Conservation (phyloP, 129 eudicot genomes). For the Flaveria ramosissima region DNA sequence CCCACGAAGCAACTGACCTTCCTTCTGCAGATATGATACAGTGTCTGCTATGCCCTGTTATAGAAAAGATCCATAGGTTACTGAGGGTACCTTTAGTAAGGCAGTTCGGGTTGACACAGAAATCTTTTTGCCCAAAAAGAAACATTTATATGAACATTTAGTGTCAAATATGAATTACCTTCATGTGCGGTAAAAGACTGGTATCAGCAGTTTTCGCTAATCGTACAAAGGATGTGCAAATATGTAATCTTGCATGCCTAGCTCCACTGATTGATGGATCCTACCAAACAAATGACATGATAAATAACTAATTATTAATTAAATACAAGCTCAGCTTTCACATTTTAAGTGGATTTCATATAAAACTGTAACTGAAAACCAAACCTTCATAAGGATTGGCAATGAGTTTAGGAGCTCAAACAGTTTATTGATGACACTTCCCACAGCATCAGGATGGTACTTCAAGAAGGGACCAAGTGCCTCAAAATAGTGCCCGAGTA, state of each 20-base stretch:
- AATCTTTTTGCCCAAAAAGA: not conserved
- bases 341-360: not conserved
- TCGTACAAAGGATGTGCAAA: conserved; percentile 92
- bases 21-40: conserved; percentile 73
- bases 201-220: conserved; percentile 77
- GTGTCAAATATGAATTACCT: conserved; percentile 46
- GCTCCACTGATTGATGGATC: conserved; percentile 86
- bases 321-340: conserved; percentile 1
- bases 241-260: conserved; percentile 95
- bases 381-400: conserved; percentile 77
- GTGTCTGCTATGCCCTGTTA: conserved; percentile 86
- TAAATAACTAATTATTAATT: not conserved
- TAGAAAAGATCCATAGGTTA: conserved; percentile 6
- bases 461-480: conserved; percentile 93
- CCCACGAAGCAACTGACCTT: conserved; percentile 87
- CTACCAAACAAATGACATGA: conserved; percentile 41
- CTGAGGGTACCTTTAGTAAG: not conserved
- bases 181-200: conserved; percentile 92
- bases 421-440: conserved; percentile 78
- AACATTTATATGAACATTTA: not conserved
- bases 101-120: not conserved
- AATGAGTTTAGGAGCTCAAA: conserved; percentile 86
- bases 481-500: conserved; percentile 84
- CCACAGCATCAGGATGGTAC: conserved; percentile 78
- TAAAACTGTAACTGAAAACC: conserved; percentile 12